Evolutionary conservation across 2,329 filamentous ascomycete genomes (phyloP), one percentile per base, ranked within the genome.

Genomic region (Zalaria obscura): DNA sequence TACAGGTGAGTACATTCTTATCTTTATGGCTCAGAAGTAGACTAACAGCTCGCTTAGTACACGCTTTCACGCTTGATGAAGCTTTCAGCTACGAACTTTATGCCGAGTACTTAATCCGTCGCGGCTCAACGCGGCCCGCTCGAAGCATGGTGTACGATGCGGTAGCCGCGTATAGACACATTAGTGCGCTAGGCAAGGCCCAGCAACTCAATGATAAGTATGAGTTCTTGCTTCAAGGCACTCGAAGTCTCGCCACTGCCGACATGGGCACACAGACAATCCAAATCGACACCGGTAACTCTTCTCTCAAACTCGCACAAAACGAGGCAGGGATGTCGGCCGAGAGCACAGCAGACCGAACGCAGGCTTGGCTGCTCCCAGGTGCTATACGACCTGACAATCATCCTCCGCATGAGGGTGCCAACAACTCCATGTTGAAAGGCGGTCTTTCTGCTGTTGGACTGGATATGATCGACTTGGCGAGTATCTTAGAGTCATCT

Each of bases 381-480:
- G 66, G 45, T 59, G 40, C 40, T 45, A 29, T 18, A 18, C 18
- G 18, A 18, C 18, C 18, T 2, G 18, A 50, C 45, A 28, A 52
- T 49, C 10, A 43, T 49, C 27, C 46, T 49, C 27, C 47, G 62
- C 28, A 57, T 64, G 3, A 66, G 65, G 28, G 50, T 59, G 35
- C 35, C 26, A 43, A 43, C 36, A 43, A 42, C 26, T 28, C 40
- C n/a, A 39, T 43, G 6, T 36, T 72, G 18, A 73, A 72, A 3
- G 74, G 67, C 31, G 78, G 79, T 7, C 67, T 87, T 45, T 80
- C 81, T 34, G 78, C 81, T 27, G 62, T 65, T 1, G 68, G 67
- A 3, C 70, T 89, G 40, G 83, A 89, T 61, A 87, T 89, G 78
- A 78, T 89, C 54, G 83, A 88, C 57, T 60, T 88, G 46, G 79